A percentile compares a stretch with the other conserved stretches of the same genome.
Conservation (phyloP, 2,329 filamentous ascomycete species). For the Colletotrichum sp. region DNA sequence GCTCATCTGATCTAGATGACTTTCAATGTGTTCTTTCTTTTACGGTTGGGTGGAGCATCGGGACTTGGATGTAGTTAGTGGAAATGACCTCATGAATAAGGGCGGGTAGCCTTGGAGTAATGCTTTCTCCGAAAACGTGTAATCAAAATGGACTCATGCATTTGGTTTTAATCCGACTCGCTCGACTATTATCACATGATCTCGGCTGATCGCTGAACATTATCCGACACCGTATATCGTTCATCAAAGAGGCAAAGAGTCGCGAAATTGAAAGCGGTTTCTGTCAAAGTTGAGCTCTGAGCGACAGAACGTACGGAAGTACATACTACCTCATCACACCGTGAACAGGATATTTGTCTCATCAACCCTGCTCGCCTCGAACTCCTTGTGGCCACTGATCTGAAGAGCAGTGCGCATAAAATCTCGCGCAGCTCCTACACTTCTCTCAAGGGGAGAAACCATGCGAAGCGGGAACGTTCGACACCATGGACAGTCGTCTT, state of each 20-base stretch:
- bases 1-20: background rate
- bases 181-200: background rate
- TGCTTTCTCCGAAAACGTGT: background rate
- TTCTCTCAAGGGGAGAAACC: background rate
- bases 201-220: background rate
- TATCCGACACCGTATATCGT: rapidly evolving
- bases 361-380: rapidly evolving
- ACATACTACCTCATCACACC: background rate
- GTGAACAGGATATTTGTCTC: background rate
- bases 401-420: background rate
- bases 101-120: background rate
- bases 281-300: too few species aligned
- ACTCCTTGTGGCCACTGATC: background rate
- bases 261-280: background rate
- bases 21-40: background rate
- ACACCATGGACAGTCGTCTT: background rate
- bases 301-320: too few species aligned
- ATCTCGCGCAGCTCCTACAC: background rate
- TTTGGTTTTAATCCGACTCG: background rate
- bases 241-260: rapidly evolving
- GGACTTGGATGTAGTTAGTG: background rate
- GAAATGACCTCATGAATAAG: background rate
- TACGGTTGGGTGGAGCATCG: background rate
- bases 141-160: background rate
- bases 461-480: background rate